Base-by-base conservation (phyloP, 106 monocot species). In the Xerophyta viscosa region DNA sequence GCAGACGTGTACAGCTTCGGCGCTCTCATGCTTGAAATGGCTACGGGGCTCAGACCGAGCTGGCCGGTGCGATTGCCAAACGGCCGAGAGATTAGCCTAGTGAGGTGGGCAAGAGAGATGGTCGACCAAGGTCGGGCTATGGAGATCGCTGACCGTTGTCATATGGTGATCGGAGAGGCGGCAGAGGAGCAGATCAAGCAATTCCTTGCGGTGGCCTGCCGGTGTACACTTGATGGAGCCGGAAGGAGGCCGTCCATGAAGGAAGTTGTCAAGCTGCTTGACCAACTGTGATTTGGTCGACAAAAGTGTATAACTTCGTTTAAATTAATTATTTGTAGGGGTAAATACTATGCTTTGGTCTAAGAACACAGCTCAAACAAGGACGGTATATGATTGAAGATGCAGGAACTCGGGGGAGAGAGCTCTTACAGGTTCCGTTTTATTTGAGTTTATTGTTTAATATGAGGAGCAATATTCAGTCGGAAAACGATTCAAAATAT, bases 1-100 rank as follows among this genome's bases (percentile, higher is more conserved):
- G 87, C 67, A 1, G 92, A 93, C 53, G 83, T 87, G 20, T 87
- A 93, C 48, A 93, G 92, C 60, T 93, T 87, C 50, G 92, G 92
- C 27, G 49, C 73, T 10, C 41, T 93, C 48, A 58, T 80, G 74
- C 20, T 74, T 5, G 87, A 93, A 71, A 51, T 77, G 46, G 80
- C 66, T 29, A 69, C 79, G 0, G 83, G 83, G 18, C 31, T 54
- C 59, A 21, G 92, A 57, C 92, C 92, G 20, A 93, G 59, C 46
- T 66, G 69, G 83, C 73, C 76, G 41, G 65, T 87, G 20, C 66
- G 10, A 50, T 62, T 49, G 22, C 52, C 29, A 28, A 56, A 18
- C 20, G 56, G 63, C 20, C 33, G 24, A 52, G 87, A 87, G 53
- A 50, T 74, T 26, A 29, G 46, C 37, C 21, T 93, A 58, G 66